phyloP scores from a whole-genome alignment of 345 rosid species.

The Combretum micranthum region DNA sequence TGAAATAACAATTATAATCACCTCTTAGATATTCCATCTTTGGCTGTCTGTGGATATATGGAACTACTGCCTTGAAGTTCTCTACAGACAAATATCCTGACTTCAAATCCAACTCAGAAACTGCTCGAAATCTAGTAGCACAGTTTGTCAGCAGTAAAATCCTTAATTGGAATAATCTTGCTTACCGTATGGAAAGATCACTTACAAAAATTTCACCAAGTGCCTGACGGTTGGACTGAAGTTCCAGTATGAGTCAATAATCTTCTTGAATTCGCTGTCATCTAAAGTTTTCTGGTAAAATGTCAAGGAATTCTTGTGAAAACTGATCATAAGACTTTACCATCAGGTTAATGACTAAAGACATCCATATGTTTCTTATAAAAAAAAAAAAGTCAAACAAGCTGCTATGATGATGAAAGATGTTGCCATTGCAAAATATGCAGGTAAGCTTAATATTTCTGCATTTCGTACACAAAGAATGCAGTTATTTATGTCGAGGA shows the following conservation, averaged over 20 bases:
- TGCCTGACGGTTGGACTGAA: slow-evolving; percentile 47
- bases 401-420: no score
- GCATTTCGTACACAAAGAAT: no score
- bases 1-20: slow-evolving; percentile 9
- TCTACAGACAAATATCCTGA: slow-evolving; percentile 63
- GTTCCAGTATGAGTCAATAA: slow-evolving; percentile 33
- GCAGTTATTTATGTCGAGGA: no score
- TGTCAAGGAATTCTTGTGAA: slow-evolving; percentile 24
- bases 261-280: slow-evolving; percentile 64
- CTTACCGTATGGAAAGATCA: slow-evolving; percentile 14
- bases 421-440: no score
- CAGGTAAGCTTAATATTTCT: no score
- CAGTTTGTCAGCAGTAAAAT: slow-evolving; percentile 1
- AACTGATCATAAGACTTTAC: not conserved
- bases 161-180: slow-evolving; percentile 11
- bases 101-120: slow-evolving; percentile 58
- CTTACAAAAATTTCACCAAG: slow-evolving; percentile 73
- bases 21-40: slow-evolving; percentile 81
- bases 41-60: slow-evolving; percentile 60
- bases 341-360: no score
- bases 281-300: slow-evolving; percentile 45
- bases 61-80: slow-evolving; percentile 69
- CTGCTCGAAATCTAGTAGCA: slow-evolving; percentile 59
- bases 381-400: not conserved
- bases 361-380: no score